Evolutionary conservation across 2,329 filamentous ascomycete genomes (phyloP).

Genomic region (Fusarium phyllophilum): DNA sequence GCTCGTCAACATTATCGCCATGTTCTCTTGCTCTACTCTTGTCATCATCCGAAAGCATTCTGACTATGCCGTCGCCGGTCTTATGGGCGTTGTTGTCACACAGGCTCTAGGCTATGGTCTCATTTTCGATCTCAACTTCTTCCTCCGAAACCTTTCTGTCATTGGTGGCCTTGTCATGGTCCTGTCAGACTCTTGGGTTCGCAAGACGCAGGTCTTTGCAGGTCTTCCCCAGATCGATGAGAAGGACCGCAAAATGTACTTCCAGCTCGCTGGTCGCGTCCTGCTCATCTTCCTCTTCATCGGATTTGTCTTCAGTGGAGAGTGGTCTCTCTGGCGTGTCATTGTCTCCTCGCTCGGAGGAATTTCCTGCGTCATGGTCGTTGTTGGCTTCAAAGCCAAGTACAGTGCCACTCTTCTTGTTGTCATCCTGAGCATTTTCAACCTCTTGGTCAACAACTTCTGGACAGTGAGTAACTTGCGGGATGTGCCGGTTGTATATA

Average conservation of each 20-base stretch:
- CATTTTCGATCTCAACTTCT: conserved; percentile 99
- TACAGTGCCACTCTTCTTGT: conserved; percentile 96
- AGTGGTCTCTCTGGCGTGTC: conserved; percentile 91
- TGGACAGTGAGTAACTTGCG: conserved; percentile 80
- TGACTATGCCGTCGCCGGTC: conserved; percentile 89
- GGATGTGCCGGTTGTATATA: not conserved
- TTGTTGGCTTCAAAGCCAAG: conserved; percentile 99
- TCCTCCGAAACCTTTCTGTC: conserved; percentile 97
- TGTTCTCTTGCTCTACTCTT: conserved; percentile 82
- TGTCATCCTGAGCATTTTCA: conserved; percentile 95
- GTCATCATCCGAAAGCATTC: conserved; percentile 94
- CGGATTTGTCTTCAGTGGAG: conserved; percentile 93
- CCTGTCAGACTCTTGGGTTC: conserved; percentile 95
- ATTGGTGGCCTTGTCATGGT: conserved; percentile 98
- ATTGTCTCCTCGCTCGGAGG: conserved; percentile 86
- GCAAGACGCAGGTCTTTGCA: conserved; percentile 96
- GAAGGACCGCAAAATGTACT: conserved; percentile 99
- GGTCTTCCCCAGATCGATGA: conserved; percentile 94
- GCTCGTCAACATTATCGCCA: conserved; percentile 87
- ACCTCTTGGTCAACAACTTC: conserved; percentile 98
- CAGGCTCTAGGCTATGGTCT: conserved; percentile 97
- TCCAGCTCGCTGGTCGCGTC: conserved; percentile 95
- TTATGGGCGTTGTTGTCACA: conserved; percentile 89
- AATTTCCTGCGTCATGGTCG: conserved; percentile 96
- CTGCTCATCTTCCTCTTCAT: conserved; percentile 97